Base-by-base conservation (phyloP, 805 yeast genomes). In the Myxozyma udenii region DNA sequence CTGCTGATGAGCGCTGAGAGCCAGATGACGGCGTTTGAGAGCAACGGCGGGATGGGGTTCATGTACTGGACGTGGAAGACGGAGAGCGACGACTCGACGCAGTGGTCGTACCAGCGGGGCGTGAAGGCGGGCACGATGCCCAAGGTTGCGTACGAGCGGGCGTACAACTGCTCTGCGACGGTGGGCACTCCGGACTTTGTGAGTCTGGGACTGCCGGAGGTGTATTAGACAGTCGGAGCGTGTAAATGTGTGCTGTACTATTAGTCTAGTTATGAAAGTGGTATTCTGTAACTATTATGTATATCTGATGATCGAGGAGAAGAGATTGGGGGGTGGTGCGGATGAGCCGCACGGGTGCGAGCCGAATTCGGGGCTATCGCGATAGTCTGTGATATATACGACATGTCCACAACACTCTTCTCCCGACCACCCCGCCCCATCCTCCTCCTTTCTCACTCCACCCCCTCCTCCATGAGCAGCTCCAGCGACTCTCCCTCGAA, bases 41-140 rank as follows among this genome's bases (percentile, higher is more conserved):
- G 74, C 62, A 76, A 80, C 55, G 78, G 78, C 33, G 95, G 95
- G 36, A 87, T 95, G 95, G 70, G 70, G 12, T 66, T 62, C 48
- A 76, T 85, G 56, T 85, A 85, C 72, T 87, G 95, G 96, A 81
- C 85, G 64, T 88, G 89, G 86, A 86, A 86, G 71, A 83, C 90
- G 33, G 95, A 88, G 70, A 58, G 64, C 6, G 58, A 50, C 9
- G 54, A 47, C 9, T 49, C 68, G 7, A 50, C 65, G 14, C 71
- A 67, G 41, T 67, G 71, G 71, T 58, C 66, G 23, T 67, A 66
- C 41, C 63, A 65, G 46, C 60, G 64, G 44, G 67, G 65, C 24
- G 25, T 53, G 19, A 58, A 48, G 19, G 63, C 63, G 3, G 68
- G 68, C 1, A 61, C 64, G n/a, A 42, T 66, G 41, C 69, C 70